These are phyloP conservation scores for Coccomyxa sp. DNA, from an alignment of 139 green algal genomes.

Conservation along the genomic window DNA sequence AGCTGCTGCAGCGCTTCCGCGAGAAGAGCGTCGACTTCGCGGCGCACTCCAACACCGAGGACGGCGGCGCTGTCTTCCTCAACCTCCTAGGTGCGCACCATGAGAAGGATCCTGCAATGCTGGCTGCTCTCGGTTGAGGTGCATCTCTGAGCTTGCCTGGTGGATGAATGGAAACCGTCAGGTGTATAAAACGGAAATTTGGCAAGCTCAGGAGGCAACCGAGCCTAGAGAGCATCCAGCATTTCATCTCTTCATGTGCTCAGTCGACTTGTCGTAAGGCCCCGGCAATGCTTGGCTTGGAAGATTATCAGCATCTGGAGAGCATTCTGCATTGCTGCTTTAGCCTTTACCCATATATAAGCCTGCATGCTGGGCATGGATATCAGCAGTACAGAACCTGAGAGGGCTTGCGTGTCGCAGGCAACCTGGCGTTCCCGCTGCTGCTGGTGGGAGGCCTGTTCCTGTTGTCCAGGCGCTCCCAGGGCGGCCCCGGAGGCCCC, in stretches of 20 bases:
- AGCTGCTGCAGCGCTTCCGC: slow-evolving; percentile 96
- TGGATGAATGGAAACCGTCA: too few species aligned
- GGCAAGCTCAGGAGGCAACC: too few species aligned
- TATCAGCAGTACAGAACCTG: neutral
- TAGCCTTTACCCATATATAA: neutral
- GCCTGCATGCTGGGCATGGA: neutral
- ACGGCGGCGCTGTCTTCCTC: slow-evolving; percentile 88
- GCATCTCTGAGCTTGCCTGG: too few species aligned
- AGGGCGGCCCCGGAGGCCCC: slow-evolving; percentile 72
- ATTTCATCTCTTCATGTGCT: too few species aligned
- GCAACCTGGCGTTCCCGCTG: slow-evolving; percentile 99
- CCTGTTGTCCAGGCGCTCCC: slow-evolving; percentile 84
- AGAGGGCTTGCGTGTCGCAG: slow-evolving; percentile 25
- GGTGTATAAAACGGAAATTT: too few species aligned
- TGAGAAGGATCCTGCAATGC: too few species aligned
- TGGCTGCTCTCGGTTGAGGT: too few species aligned
- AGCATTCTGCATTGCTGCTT: neutral
- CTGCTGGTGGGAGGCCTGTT: slow-evolving; percentile 99
- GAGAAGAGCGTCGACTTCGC: slow-evolving; percentile 99
- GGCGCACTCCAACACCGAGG: slow-evolving; percentile 92
- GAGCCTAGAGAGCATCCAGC: too few species aligned
- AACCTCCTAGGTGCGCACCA: slow-evolving; percentile 83
- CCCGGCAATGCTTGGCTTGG: too few species aligned
- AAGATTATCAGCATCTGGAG: too few species aligned
- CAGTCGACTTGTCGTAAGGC: too few species aligned